Evolutionary conservation across 805 yeast genomes (phyloP).

Genomic region (Saccharomyces jurei): DNA sequence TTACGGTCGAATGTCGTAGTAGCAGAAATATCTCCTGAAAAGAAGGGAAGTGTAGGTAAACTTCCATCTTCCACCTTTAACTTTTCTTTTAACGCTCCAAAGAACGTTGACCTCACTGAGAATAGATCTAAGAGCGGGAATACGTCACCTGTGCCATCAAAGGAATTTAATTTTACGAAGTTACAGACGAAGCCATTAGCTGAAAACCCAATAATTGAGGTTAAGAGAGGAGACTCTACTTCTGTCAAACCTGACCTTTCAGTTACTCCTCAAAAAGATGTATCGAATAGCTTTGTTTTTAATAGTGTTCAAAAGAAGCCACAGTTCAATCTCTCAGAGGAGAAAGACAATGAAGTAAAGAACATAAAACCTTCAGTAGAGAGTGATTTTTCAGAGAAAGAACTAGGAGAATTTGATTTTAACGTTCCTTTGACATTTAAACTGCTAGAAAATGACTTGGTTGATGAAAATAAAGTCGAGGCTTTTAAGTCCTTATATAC

Average conservation of each 20-base stretch:
- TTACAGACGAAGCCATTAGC: not conserved
- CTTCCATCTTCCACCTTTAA: conserved; percentile 5
- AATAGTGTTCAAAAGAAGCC: not conserved
- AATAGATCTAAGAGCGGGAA: conserved; percentile 4
- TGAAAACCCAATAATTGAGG: not conserved
- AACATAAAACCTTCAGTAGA: not conserved
- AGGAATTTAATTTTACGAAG: not conserved
- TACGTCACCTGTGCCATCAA: not conserved
- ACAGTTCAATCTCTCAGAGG: not conserved
- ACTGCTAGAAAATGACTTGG: not conserved
- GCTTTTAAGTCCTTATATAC: conserved; percentile 15
- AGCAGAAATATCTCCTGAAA: conserved; percentile 11
- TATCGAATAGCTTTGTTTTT: not conserved
- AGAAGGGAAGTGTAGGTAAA: not conserved
- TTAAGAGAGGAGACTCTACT: not conserved
- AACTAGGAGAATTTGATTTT: not conserved
- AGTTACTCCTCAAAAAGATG: not conserved
- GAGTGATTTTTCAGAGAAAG: not conserved
- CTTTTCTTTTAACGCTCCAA: conserved; percentile 3
- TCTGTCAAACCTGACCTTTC: not conserved
- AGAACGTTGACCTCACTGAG: conserved; percentile 3
- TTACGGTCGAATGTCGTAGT: conserved; percentile 29
- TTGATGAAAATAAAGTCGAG: conserved; percentile 19
- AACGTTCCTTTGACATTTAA: not conserved
- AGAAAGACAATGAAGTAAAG: not conserved